Conservation (phyloP, 1,284 basidiomycete genomes). For the Termitomyces sp. region DNA sequence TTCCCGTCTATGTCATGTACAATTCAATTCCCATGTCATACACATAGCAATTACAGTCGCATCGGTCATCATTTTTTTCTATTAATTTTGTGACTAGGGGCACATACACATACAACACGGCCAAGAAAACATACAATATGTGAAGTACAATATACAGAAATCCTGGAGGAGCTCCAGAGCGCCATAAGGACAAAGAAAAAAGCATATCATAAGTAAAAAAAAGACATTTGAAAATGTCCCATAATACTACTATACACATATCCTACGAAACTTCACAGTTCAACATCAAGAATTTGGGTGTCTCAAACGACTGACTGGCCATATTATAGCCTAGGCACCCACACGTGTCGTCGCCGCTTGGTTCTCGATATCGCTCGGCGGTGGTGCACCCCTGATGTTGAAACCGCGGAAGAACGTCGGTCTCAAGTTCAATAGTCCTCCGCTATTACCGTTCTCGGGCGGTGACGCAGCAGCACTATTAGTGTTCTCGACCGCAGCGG, state of each 20-base stretch:
- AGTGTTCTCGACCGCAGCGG: slow-evolving; percentile 13
- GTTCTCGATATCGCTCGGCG: slow-evolving; percentile 19
- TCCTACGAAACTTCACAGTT: neutral
- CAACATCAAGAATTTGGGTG: neutral
- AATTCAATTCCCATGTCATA: neutral
- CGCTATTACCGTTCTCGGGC: slow-evolving; percentile 16
- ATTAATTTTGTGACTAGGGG: neutral
- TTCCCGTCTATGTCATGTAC: neutral
- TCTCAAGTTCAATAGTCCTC: slow-evolving; percentile 22
- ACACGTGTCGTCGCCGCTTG: slow-evolving; percentile 15
- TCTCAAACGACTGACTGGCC: neutral
- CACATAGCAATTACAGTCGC: neutral
- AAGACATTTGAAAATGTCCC: neutral
- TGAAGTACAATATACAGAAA: neutral
- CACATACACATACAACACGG: slow-evolving; percentile 1
- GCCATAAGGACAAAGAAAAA: neutral
- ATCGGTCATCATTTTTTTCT: neutral
- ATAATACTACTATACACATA: neutral
- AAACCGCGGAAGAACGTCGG: slow-evolving; percentile 30
- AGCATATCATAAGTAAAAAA: neutral
- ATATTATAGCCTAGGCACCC: slow-evolving; percentile 8
- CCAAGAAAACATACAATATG: neutral
- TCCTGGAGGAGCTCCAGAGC: neutral
- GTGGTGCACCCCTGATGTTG: slow-evolving; percentile 19
- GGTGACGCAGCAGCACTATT: slow-evolving; percentile 6